Conservation (phyloP, 176 grass and related monocot genomes). For the Carex scoparia region DNA sequence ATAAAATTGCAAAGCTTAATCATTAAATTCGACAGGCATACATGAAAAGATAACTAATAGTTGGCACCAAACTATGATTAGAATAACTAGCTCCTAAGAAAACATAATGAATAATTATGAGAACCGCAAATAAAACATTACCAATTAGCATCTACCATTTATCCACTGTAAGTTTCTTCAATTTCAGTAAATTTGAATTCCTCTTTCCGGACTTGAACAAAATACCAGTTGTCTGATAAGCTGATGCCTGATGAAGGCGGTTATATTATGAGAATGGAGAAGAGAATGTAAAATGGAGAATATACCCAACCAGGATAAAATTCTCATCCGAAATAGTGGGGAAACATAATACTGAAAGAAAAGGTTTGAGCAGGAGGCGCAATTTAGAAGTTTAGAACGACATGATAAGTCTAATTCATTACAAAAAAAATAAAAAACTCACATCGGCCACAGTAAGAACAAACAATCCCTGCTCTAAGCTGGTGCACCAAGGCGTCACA, state of each 20-base stretch:
- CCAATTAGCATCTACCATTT: neutral
- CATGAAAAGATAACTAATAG: neutral
- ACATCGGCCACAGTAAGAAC: neutral
- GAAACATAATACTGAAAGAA: too few species aligned
- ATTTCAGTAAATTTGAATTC: neutral
- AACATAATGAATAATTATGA: neutral
- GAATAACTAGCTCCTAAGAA: too few species aligned
- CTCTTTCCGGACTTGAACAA: neutral
- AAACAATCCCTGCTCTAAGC: constrained; percentile 17
- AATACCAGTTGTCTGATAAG: neutral
- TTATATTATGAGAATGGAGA: neutral
- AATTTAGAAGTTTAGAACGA: neutral
- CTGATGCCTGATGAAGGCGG: neutral
- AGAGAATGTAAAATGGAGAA: neutral
- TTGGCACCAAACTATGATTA: neutral
- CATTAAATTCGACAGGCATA: neutral
- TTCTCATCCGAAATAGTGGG: neutral
- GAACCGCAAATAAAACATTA: neutral
- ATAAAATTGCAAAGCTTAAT: neutral
- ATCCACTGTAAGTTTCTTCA: neutral
- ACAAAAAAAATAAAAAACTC: neutral
- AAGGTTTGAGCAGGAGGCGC: neutral
- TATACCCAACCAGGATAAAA: neutral
- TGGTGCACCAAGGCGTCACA: constrained; percentile 12
- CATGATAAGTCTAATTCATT: neutral